Evolutionary conservation across 192 early-diverging fungal species (phyloP), one percentile per base, ranked within the genome.

Genomic region (Radiomyces spectabilis): DNA sequence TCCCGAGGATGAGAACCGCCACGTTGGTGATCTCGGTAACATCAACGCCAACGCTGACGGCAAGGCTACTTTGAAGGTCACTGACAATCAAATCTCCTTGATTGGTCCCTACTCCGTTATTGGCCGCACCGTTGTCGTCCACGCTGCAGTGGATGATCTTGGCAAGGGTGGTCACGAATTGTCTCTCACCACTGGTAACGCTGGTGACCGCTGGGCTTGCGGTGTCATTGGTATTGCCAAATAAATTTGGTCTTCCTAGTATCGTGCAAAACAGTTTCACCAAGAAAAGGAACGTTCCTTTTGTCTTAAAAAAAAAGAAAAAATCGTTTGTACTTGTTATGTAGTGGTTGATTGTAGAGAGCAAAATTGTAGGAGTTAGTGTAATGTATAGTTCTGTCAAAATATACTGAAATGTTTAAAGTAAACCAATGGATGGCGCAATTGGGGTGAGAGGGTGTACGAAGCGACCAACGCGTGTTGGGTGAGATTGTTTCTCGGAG

Each of bases 1-100:
- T 31, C 86, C 85, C 43, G 48, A 49, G 0, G 83, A 71, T 63
- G 61, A 68, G 44, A 51, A 74, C 26, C 86, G 90, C 45, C 93
- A 96, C 74, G 82, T 82, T 25, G 93, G 93, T 57, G 93, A 96
- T 70, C 81, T 96, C 47, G 93, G 93, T 61, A 95, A 95, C 74
- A 56, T 95, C 40, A 60, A 33, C 18, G 85, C 78, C 21, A 61
- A 69, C 12, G 61, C 61, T 10, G 53, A 79, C 45, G 86, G 90
- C 39, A 68, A 59, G 49, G 84, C 77, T 46, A 63, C 64, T 32
- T 43, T 77, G 29, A 71, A 73, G 34, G 59, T 74, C 47, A 48
- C 63, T 41, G 91, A 93, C 63, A 46, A 44, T 13, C 77, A 81
- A 55, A 59, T 95, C 64, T 77, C 80, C 48, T 79, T 93, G 55